phyloP scores from a whole-genome alignment of 192 early-diverging fungal species.

The Tieghemiomyces parasiticus region DNA sequence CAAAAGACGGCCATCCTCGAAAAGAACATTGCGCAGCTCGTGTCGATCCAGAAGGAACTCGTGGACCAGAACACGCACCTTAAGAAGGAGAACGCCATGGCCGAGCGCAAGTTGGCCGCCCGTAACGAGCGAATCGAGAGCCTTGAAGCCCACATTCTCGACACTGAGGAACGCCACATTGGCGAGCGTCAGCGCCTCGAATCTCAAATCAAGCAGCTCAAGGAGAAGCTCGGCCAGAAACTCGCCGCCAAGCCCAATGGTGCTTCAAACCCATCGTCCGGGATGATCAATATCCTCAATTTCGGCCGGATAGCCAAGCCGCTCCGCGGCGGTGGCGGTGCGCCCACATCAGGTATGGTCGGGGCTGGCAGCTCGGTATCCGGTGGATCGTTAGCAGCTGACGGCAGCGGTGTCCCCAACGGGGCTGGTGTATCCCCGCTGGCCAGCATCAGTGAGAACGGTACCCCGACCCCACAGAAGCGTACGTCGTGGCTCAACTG shows the following conservation, averaged over 20 bases:
- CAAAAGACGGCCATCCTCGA: conserved; percentile 97
- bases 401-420: no score
- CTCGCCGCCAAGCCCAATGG: neutral
- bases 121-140: conserved; percentile 90
- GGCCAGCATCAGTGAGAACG: no score
- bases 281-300: conserved; percentile 24
- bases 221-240: conserved; percentile 1
- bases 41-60: conserved; percentile 87
- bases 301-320: conserved; percentile 84
- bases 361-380: no score
- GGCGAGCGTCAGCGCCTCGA: conserved; percentile 41
- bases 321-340: conserved; percentile 67
- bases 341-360: no score
- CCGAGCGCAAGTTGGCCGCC: conserved; percentile 81
- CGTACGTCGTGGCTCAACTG: conserved; percentile 10
- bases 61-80: conserved; percentile 92
- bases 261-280: conserved; percentile 12
- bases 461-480: neutral
- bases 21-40: conserved; percentile 93
- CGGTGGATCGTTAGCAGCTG: no score
- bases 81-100: conserved; percentile 84
- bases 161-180: conserved; percentile 69
- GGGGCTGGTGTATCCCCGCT: no score
- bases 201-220: conserved; percentile 14
- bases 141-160: conserved; percentile 69